phyloP scores from a whole-genome alignment of 169 alveolate genomes.

The Eimeria praecox region DNA sequence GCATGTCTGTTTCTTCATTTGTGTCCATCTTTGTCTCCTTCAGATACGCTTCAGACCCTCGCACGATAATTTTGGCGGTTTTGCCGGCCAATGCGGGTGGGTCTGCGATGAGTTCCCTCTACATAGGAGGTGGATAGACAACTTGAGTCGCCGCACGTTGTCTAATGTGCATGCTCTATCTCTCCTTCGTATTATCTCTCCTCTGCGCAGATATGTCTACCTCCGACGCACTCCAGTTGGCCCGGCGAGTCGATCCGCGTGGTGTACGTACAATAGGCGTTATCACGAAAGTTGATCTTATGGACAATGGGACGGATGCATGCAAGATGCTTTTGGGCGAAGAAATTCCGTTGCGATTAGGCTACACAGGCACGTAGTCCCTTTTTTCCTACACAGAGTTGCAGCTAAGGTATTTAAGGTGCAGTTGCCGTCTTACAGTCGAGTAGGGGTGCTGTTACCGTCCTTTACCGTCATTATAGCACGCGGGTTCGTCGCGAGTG shows the following conservation, averaged over 20 bases:
- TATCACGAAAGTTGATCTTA: conserved; percentile 95
- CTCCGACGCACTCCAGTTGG: conserved; percentile 98
- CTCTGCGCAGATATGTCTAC: conserved; percentile 95
- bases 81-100: conserved; percentile 97
- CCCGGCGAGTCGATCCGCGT: conserved; percentile 97
- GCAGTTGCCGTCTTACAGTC: conserved; percentile 84
- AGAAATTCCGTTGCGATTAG: conserved; percentile 97
- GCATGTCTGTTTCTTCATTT: not conserved
- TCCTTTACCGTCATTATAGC: conserved; percentile 86
- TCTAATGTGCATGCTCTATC: not conserved
- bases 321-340: conserved; percentile 97
- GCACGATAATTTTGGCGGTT: conserved; percentile 98
- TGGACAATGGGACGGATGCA: conserved; percentile 99
- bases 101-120: not conserved
- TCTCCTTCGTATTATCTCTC: not conserved
- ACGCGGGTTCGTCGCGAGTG: not conserved
- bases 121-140: not conserved
- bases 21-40: not conserved
- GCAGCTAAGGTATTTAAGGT: not conserved
- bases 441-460: conserved; percentile 90
- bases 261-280: conserved; percentile 98
- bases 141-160: not conserved
- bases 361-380: conserved; percentile 94
- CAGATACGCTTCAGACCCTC: conserved; percentile 96
- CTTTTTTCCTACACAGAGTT: not conserved